phyloP scores from a whole-genome alignment of 129 eudicot species.

The Flaveria robusta region DNA sequence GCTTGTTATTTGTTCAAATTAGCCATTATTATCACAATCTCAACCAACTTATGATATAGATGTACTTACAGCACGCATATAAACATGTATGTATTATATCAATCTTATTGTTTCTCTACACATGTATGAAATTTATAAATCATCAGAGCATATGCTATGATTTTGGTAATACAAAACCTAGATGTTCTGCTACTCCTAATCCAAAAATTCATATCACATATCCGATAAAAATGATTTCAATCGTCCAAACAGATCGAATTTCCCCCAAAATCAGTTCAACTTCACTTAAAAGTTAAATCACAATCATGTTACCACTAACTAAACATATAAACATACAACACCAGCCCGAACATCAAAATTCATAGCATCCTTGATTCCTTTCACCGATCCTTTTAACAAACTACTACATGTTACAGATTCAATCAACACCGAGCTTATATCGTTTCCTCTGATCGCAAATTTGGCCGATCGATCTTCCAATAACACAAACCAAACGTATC shows the following conservation, averaged over 20 bases:
- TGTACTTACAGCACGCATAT: background rate
- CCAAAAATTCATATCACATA: background rate
- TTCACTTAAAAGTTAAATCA: background rate
- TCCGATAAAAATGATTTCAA: background rate
- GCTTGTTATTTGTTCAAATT: background rate
- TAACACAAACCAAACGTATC: conserved; percentile 9
- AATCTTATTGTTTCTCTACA: background rate
- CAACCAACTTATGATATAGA: background rate
- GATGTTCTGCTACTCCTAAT: background rate
- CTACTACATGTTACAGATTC: background rate
- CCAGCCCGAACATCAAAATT: background rate
- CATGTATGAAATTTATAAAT: background rate
- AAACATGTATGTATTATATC: background rate
- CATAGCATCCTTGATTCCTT: background rate
- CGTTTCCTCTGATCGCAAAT: background rate
- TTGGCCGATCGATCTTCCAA: conserved; percentile 17
- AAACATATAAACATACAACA: conserved; percentile 1
- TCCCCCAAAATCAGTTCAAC: conserved; percentile 1
- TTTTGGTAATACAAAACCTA: background rate
- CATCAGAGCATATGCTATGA: background rate
- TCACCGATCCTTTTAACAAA: background rate
- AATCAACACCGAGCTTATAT: background rate
- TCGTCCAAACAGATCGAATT: background rate
- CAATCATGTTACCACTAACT: background rate
- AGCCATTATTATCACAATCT: background rate